Conservation (phyloP, 345 rosid genomes). For the Lepidium didymum region DNA sequence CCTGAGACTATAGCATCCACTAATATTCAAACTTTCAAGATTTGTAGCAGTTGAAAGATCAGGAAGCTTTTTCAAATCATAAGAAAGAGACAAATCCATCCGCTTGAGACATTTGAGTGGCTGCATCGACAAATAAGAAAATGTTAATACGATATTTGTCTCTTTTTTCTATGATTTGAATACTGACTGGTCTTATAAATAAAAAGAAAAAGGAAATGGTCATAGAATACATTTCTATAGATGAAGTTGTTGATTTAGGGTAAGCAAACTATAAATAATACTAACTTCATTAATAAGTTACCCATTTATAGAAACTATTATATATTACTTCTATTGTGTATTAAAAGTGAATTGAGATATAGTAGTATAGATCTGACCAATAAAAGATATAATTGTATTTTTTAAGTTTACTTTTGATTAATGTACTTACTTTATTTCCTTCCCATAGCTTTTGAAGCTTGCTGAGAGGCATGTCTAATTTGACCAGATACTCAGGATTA, state of each 20-base stretch:
- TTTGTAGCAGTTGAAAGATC: background rate
- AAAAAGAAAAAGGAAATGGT: background rate
- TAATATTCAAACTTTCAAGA: background rate
- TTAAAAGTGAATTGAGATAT: too few species aligned
- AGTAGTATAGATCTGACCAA: too few species aligned
- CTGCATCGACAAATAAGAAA: background rate
- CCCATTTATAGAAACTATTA: too few species aligned
- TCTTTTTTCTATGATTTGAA: too few species aligned
- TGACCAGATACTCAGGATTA: background rate
- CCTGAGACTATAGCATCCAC: background rate
- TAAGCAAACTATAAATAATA: too few species aligned
- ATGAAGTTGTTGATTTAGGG: too few species aligned
- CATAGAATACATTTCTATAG: background rate
- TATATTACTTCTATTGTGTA: too few species aligned
- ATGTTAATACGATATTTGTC: background rate
- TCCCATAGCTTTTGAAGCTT: conserved; percentile 11
- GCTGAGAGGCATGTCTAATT: background rate
- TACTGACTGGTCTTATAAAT: background rate
- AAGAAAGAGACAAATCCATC: background rate
- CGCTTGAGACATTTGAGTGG: background rate
- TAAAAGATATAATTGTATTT: too few species aligned
- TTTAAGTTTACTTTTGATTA: background rate
- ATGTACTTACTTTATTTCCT: background rate
- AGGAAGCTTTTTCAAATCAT: background rate
- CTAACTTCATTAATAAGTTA: too few species aligned